Base-by-base conservation (phyloP, 1,139 yeast species). In the Blastobotrys raffinosifermentans region DNA sequence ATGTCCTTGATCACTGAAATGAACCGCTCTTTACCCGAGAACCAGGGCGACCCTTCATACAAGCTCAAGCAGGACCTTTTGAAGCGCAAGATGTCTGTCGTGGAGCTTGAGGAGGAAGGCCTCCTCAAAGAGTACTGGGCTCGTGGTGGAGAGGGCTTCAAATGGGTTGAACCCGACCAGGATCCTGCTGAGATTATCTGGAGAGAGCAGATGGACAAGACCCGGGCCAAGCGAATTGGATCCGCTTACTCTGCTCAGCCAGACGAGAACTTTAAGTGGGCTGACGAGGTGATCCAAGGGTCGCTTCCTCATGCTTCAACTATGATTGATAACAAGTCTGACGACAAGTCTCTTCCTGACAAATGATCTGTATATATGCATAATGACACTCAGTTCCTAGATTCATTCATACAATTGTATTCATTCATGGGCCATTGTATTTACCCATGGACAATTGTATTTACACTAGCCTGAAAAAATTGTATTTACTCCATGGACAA, bases 151-250 rank as follows among this genome's bases (percentile, higher is more conserved):
- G 82, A 77, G 45, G 83, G 82, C 3, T 81, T 80, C 50, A 78
- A 75, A 46, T 82, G 93, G 93, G 78, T 70, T 4, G 91, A 81
- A 51, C 89, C 89, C 1, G 91, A 82, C 54, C 80, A 77, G 53
- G 91, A 81, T 53, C 89, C 89, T 0, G 86, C 85, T 0, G 83
- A 77, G 23, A 50, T 77, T 17, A 50, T 72, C 21, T 79, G 84
- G 85, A 63, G 67, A n/a, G 41, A 48, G 4, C 52, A 54, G 37
- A 51, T 57, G 57, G 59, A 59, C 23, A 34, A 39, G 17, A 36
- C 43, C 4, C 41, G 45, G 18, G 38, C 50, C 16, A 34, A 43
- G 33, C 43, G 55, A 17, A 47, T 51, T 19, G 55, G 54, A 3
- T 48, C 51, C 9, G 47, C 52, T 1, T 51, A 43, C 31, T 45